Base-by-base conservation (phyloP, 116 monocot species). In the Trichopus zeylanicus region DNA sequence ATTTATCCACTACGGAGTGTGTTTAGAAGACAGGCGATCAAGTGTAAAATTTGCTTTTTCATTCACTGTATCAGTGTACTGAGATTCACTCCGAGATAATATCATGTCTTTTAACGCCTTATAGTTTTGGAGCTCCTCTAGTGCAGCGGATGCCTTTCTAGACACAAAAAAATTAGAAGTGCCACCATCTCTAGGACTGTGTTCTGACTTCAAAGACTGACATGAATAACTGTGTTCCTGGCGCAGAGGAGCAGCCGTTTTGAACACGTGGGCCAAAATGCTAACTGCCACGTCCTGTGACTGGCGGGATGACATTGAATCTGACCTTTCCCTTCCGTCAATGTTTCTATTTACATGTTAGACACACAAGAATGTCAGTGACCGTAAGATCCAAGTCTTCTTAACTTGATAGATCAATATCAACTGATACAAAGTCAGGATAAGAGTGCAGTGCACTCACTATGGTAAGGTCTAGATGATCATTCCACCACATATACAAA, bases 211-310 rank as follows among this genome's bases (percentile, higher is more conserved):
- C 13, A 84, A 73, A 21, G 83, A 70, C 32, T 75, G 84, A 48
- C 79, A 84, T 4, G 76, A 81, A 64, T 57, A 75, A 48, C 64
- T 77, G 0, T 66, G 76, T 37, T 87, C 97, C n/a, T 78, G 81
- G 24, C 82, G 73, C 31, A 97, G 53, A 29, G 97, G 82, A 0
- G 91, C 69, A 4, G 97, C 97, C 4, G 76, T 80, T 56, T 57
- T 79, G 33, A 97, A 63, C 79, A 85, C 75, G 67, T 91, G 97
- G 5, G 88, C 97, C 30, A 97, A 84, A 57, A 71, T 64, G 15
- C 97, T 91, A 18, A 91, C 97, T 29, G 87, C 91, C 2, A 87
- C 87, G 57, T 91, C 97, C 64, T 91, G 97, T 54, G 91, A 93
- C 62, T 75, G 77, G 46, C 68, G 67, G 11, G 78, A 65, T 19